Base-by-base conservation (phyloP, 2,329 filamentous ascomycete genomes). In the Pseudopyricularia cyperi region DNA sequence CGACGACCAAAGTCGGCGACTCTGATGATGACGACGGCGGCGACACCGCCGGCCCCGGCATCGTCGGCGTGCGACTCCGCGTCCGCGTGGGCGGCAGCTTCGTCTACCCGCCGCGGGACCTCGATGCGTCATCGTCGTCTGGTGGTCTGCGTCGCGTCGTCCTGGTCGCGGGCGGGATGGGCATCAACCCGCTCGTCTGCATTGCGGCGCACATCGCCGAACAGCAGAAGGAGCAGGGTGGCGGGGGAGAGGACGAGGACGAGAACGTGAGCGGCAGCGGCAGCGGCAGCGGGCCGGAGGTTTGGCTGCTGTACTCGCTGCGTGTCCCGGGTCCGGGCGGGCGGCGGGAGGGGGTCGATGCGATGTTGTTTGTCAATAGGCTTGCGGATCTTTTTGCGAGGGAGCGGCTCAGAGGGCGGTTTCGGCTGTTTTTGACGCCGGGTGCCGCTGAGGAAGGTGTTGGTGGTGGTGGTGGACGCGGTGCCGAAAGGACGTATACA, bases 41-140 rank as follows among this genome's bases (percentile, higher is more conserved):
- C 9, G 49, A 51, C 2, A 3, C 24, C 19, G 28, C 15, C 15
- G 24, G 2, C 32, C n/a, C n/a, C 26, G 60, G 69, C 1, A 81
- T 93, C 50, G 56, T 85, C 2, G 75, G 77, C 1, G 68, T 71
- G 11, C 68, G 74, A 49, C 66, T 95, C 14, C 68, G 67, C 1
- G 80, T 95, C 30, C 77, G 88, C 30, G 79, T 93, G 1, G 89
- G 89, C 1, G 89, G 89, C 0, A 83, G 80, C 58, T 95, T 95
- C 60, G 75, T 84, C 3, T 95, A 83, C 72, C 89, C 89, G 0
- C 87, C 85, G 0, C 68, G 71, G 2, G 65, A 66, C 19, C 55
- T 71, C 19, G 15, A 7, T 66, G 74, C 48, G 55, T 65, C 3
- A 60, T 63, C 4, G 57, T 63, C 4, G 70, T 24, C 47, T 2